Conservation (phyloP, 2,329 filamentous ascomycete genomes). For the Colletotrichum cordylinicola region DNA sequence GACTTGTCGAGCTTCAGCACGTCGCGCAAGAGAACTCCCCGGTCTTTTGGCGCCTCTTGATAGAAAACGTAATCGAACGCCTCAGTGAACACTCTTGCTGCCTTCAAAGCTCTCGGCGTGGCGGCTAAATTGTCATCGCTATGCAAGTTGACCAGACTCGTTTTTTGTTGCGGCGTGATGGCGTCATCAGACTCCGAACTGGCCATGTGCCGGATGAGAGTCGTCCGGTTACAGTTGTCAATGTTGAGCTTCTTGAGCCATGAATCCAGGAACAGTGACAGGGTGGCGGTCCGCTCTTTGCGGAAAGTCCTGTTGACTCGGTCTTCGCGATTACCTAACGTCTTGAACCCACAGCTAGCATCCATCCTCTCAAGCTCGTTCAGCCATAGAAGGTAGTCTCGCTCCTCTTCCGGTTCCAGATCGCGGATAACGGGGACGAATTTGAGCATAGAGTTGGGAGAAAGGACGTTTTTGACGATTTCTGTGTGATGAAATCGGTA, state of each 20-base stretch:
- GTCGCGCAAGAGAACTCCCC: slow-evolving; percentile 54
- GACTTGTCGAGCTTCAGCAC: slow-evolving; percentile 60
- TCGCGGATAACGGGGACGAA: slow-evolving; percentile 66
- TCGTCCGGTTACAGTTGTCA: slow-evolving; percentile 56
- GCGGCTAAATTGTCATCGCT: slow-evolving; percentile 42
- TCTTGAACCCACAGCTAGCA: slow-evolving; percentile 61
- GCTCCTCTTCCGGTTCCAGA: slow-evolving; percentile 61
- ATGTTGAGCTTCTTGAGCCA: slow-evolving; percentile 59
- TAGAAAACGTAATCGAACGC: slow-evolving; percentile 64
- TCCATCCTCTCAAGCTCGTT: slow-evolving; percentile 64
- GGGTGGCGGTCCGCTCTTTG: slow-evolving; percentile 56
- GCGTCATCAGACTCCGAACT: slow-evolving; percentile 50
- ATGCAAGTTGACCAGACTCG: slow-evolving; percentile 54
- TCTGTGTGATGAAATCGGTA: slow-evolving; percentile 67
- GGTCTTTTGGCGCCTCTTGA: slow-evolving; percentile 32
- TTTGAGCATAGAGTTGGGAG: slow-evolving; percentile 64
- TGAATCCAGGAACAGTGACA: slow-evolving; percentile 58
- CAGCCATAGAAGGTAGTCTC: slow-evolving; percentile 61
- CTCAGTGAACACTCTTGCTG: slow-evolving; percentile 57
- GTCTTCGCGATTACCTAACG: slow-evolving; percentile 53
- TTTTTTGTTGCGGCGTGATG: slow-evolving; percentile 61
- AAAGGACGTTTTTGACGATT: slow-evolving; percentile 64
- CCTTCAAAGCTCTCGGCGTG: slow-evolving; percentile 44
- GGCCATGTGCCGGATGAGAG: slow-evolving; percentile 59
- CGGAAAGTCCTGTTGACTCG: slow-evolving; percentile 55